A percentile compares a stretch with the other conserved stretches of the same genome.
These are phyloP conservation scores for Cutaneotrichosporon daszewskae DNA, from an alignment of 1,284 basidiomycete species.

Conservation along the genomic window DNA sequence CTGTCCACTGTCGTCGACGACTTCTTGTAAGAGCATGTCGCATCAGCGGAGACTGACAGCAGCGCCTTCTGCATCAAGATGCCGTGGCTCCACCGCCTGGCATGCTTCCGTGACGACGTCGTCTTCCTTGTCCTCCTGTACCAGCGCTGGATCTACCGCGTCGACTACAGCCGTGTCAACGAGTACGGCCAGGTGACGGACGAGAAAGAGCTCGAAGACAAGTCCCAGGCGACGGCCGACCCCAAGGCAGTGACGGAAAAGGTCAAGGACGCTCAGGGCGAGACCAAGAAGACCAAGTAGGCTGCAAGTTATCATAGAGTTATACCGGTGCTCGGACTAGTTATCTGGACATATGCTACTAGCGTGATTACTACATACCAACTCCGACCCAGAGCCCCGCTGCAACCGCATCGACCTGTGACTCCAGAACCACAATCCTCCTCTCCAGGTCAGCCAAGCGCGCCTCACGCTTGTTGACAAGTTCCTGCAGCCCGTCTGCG, in stretches of 20 bases:
- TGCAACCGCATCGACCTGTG: background rate
- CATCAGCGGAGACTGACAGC: background rate
- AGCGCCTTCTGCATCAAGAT: slow-evolving; percentile 69
- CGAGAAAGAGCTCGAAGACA: slow-evolving; percentile 21
- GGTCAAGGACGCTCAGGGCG: slow-evolving; percentile 16
- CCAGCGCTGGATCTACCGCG: slow-evolving; percentile 89
- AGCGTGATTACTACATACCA: too few relatives aligned
- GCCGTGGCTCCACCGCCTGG: slow-evolving; percentile 74
- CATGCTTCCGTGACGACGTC: slow-evolving; percentile 69
- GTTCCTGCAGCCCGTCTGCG: slow-evolving; percentile 50
- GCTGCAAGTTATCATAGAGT: background rate
- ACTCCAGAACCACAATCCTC: slow-evolving; percentile 51
- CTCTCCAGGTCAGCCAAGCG: slow-evolving; percentile 51
- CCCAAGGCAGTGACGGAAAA: slow-evolving; percentile 20
- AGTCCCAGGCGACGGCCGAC: slow-evolving; percentile 47
- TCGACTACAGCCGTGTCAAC: slow-evolving; percentile 88
- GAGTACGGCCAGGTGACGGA: slow-evolving; percentile 81
- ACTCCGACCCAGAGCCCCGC: too few relatives aligned
- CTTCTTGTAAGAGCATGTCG: slow-evolving; percentile 59
- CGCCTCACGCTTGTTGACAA: slow-evolving; percentile 45
- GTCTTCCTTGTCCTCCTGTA: slow-evolving; percentile 58
- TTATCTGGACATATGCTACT: too few relatives aligned
- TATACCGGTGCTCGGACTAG: too few relatives aligned
- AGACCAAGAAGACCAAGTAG: slow-evolving; percentile 42
- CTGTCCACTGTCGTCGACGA: slow-evolving; percentile 67